phyloP scores from a whole-genome alignment of 116 monocot genomes.

The Cymodocea nodosa region DNA sequence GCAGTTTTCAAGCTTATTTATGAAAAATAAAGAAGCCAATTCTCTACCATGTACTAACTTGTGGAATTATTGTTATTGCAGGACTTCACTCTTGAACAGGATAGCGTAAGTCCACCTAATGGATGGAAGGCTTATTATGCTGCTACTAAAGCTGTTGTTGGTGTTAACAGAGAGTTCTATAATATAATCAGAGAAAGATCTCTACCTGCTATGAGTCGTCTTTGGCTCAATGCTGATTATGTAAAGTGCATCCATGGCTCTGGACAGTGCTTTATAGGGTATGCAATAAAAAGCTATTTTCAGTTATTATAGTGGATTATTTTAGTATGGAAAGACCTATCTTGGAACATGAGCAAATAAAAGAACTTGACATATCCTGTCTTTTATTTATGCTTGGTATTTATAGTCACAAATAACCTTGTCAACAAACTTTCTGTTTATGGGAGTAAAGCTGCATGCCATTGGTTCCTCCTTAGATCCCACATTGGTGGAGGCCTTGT shows the following conservation, averaged over 20 bases:
- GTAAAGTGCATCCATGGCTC: conserved; percentile 89
- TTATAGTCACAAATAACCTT: too few relatives aligned
- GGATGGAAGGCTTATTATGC: conserved; percentile 98
- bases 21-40: too few relatives aligned
- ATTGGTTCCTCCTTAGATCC: too few relatives aligned
- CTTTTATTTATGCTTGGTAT: too few relatives aligned
- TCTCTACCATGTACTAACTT: neutral
- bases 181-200: conserved; percentile 69
- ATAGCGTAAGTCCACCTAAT: conserved; percentile 46
- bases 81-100: conserved; percentile 88
- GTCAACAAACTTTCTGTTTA: too few relatives aligned
- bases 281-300: conserved; percentile 7
- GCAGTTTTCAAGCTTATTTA: neutral
- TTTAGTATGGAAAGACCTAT: neutral
- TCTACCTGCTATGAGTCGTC: conserved; percentile 52
- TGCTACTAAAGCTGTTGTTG: conserved; percentile 73
- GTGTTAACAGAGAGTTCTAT: conserved; percentile 68
- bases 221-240: conserved; percentile 90
- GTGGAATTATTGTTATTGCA: conserved; percentile 5
- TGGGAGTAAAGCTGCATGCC: too few relatives aligned
- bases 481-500: too few relatives aligned
- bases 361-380: too few relatives aligned
- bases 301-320: neutral
- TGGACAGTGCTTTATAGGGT: conserved; percentile 76
- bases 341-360: neutral